These are phyloP conservation scores for Orobanche coerulescens DNA, from an alignment of 257 asterid species.

Conservation along the genomic window DNA sequence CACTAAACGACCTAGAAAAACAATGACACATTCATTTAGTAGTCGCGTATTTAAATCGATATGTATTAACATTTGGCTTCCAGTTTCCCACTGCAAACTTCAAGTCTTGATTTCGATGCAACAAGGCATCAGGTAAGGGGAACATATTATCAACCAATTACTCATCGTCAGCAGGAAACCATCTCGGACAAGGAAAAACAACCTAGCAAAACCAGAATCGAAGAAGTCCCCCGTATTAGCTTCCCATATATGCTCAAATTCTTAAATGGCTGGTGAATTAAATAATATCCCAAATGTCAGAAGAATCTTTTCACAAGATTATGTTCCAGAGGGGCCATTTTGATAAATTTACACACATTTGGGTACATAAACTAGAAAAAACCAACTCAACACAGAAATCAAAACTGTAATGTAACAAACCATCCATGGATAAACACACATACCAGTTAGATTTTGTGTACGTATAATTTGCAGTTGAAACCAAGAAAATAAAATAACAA, in stretches of 20 bases:
- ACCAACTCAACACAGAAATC: constrained; percentile 20
- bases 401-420: not conserved
- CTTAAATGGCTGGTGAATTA: not conserved
- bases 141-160: too few relatives aligned
- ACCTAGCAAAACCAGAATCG: constrained; percentile 9
- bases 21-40: not conserved
- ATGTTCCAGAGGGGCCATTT: not conserved
- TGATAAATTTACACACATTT: not conserved
- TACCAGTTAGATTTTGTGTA: not conserved
- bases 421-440: not conserved
- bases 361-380: not conserved
- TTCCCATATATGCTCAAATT: constrained; percentile 3
- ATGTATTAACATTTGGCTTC: not conserved
- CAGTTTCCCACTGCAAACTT: not conserved
- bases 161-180: too few relatives aligned
- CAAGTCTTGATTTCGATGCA: not conserved
- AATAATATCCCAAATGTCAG: constrained; percentile 4
- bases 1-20: not conserved
- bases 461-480: constrained; percentile 12
- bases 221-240: not conserved
- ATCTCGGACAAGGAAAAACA: too few relatives aligned
- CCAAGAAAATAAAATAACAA: not conserved
- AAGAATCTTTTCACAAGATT: not conserved
- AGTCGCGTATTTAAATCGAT: not conserved
- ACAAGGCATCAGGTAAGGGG: not conserved